Base-by-base conservation (phyloP, 208 protist genomes). In the Acanthamoeba sp. region DNA sequence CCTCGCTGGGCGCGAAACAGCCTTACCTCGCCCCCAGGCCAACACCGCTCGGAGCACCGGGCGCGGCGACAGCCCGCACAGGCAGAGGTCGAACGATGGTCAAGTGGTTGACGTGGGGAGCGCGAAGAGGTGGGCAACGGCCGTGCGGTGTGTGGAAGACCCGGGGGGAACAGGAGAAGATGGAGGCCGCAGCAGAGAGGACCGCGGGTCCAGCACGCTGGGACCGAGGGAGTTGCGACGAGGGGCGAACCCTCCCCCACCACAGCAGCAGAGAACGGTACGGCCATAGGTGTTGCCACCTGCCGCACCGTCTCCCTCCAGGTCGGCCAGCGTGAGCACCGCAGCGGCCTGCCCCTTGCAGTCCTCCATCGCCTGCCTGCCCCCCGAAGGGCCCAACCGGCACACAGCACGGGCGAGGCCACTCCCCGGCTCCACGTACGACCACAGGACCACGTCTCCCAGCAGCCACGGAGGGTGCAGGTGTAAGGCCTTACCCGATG, bases 241-340 rank as follows among this genome's bases (percentile, higher is more conserved):
- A 85, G 76, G 27, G 76, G 22, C 38, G 76, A 85, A 85, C 48
- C 76, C 76, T 85, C 48, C 42, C 1, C 66, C 32, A 42, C 36
- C 7, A 80, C 6, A 80, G 69, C 18, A 36, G 9, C 7, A 57
- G 73, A 82, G 76, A 80, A 22, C 76, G 48, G 42, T 7, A 20
- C 76, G 76, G 45, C 76, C 76, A 59, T 85, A 24, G 76, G 76
- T 85, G 76, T 59, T 85, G 76, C 76, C 76, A 85, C 76, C 76
- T 34, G 76, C 76, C 76, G 76, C 76, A 38, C 76, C 76, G 76
- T 27, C 32, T 57, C 76, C 76, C 48, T 27, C 76, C 20, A 3
- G 34, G 18, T 36, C 10, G n/a, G 42, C 20, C 38, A 55, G 34
- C 34, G 73, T 2, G 24, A 84, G 40, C 27, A 14, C n/a, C 32